Evolutionary conservation across 148 eudicot genomes (phyloP), one percentile per base, ranked within the genome.

Genomic region (Amaranthus palmeri): DNA sequence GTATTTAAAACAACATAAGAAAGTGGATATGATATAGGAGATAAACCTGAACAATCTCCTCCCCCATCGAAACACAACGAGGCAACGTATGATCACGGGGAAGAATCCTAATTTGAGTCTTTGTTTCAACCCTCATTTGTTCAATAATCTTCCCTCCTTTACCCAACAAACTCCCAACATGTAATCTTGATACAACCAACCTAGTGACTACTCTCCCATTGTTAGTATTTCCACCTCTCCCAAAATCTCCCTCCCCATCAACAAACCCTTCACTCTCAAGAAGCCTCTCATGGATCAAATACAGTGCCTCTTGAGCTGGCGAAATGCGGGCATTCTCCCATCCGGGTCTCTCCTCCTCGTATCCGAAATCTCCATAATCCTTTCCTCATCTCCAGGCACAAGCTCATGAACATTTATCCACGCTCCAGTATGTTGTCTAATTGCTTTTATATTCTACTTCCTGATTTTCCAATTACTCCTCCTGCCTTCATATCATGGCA

Each of bases 1-100:
- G 72, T 54, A 76, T 40, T 69, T 41, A 72, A 68, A 43, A 49
- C 54, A 63, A 42, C 17, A 71, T 11, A 64, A 57, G 42, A 4
- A 71, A 65, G 66, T 54, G 51, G 36, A 40, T 54, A 64, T 68
- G 69, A 74, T 76, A 57, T 57, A 66, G 67, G 68, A 68, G 45
- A 68, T 15, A 52, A 83, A 95, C 99, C 99, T 95, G 99, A 87
- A 95, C 99, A 81, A 95, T 92, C 83, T 95, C 99, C 87, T 95
- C 99, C 10, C 96, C 86, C 85, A 85, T 82, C 0, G 90, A 74
- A 51, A 95, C 90, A 80, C 99, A 95, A 10, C 97, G 88, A 47
- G 99, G 99, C 76, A 92, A 83, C 8, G 81, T 84, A 78, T 90
- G 90, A 80, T 95, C 97, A 53, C 97, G 86, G 12, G 99, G 99